Base-by-base conservation (phyloP, 176 grass and related monocot genomes). In the Hsuehochloa calcarea region DNA sequence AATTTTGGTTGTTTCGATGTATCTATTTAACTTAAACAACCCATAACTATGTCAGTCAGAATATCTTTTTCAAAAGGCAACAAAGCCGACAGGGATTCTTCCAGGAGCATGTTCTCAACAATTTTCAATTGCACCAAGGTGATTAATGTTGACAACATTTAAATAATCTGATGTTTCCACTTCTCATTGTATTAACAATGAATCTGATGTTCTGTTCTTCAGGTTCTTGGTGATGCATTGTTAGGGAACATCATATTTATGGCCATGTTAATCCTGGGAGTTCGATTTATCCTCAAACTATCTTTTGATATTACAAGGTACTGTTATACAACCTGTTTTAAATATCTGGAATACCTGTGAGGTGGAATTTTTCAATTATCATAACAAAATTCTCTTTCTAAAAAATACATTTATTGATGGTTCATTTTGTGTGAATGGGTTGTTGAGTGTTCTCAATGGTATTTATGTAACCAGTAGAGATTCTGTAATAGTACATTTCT, bases 1-100 rank as follows among this genome's bases (percentile, higher is more conserved):
- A 15, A 38, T 75, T 85, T 49, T 79, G 40, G 23, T 86, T 83
- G 26, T 73, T 59, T 63, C 23, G 16, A 79, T 38, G 51, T 65
- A 61, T 75, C 23, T 70, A 73, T 84, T 50, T 41, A 68, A 75
- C 44, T 83, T 86, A 56, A 41, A 64, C 5, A 77, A 0, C 58
- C 74, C 89, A 81, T 95, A 88, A 98, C 87, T 92, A 90, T 89
- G 55, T 46, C 83, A 97, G 91, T 82, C 88, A 93, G 89, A 76
- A 85, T 91, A 90, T 98, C 80, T 68, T 91, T 98, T 82, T 83
- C 85, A 52, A 86, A 80, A 84, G 81, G 47, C 56, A 90, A 81
- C 84, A 84, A 45, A 84, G 68, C 37, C 80, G 83, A 87, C 77
- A 80, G 80, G 35, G 68, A 90, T 95, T 93, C 87, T 60, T 91